Conservation (phyloP, 2,329 filamentous ascomycete species). For the Venturia pyrina region DNA sequence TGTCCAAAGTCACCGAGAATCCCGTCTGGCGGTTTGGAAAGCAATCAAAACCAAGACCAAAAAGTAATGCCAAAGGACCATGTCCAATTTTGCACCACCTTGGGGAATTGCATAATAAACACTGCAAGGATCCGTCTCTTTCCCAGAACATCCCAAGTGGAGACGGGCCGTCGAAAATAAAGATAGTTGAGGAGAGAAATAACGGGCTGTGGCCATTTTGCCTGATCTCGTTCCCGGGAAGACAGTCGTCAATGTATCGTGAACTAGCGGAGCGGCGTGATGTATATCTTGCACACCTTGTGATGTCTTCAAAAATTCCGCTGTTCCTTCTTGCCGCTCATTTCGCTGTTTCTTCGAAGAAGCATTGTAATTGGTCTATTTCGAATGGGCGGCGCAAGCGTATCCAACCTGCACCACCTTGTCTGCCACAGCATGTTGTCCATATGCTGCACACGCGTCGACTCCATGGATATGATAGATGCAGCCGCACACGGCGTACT, state of each 20-base stretch:
- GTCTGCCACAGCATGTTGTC: conserved; percentile 14
- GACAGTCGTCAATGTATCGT: background rate
- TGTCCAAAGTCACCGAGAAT: background rate
- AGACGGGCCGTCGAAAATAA: background rate
- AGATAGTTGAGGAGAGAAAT: background rate
- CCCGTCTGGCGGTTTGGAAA: background rate
- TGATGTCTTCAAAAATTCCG: too few species aligned
- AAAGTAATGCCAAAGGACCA: background rate
- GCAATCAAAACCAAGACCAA: background rate
- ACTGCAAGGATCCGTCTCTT: background rate
- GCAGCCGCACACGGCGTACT: conserved; percentile 28
- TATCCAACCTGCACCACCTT: conserved; percentile 13
- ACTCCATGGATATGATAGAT: conserved; percentile 26
- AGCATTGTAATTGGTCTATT: background rate
- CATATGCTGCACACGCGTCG: conserved; percentile 22
- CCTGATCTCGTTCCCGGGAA: background rate
- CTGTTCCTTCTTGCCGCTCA: background rate
- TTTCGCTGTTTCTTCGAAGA: background rate
- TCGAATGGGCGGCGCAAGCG: conserved; percentile 10
- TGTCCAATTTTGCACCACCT: background rate
- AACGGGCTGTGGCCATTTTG: background rate
- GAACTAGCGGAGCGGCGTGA: background rate
- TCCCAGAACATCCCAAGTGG: background rate
- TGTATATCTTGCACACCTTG: background rate
- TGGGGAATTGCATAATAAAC: background rate